Percentiles rank a stretch among this genome's conserved stretches.
Evolutionary conservation across 768 basidiomycete species (phyloP).

Genomic region (Suillus ampliporus): DNA sequence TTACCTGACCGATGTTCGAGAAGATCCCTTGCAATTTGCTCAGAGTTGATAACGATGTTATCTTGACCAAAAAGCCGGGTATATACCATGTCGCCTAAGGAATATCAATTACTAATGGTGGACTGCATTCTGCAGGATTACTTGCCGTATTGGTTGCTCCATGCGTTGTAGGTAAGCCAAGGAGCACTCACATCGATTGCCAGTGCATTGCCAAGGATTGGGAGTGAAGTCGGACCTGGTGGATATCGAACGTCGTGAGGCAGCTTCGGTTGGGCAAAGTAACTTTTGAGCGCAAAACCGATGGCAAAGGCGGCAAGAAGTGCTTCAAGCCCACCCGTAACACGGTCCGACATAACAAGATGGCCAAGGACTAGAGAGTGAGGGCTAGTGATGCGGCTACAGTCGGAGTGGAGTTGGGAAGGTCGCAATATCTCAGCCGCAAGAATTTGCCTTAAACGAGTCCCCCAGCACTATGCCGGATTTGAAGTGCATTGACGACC

Average conservation of each 20-base stretch:
- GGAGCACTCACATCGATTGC: slow-evolving; percentile 1
- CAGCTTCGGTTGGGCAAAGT: neutral
- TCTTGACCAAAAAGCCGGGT: slow-evolving; percentile 13
- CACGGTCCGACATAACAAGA: neutral
- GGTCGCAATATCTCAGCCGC: neutral
- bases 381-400: neutral
- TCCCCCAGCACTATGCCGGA: no score
- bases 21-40: slow-evolving; percentile 16
- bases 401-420: neutral
- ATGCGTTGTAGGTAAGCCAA: slow-evolving; percentile 11
- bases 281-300: neutral
- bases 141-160: neutral
- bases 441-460: neutral
- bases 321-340: neutral
- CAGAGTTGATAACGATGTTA: slow-evolving; percentile 20
- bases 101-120: neutral
- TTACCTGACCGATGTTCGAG: slow-evolving; percentile 18
- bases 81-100: slow-evolving; percentile 13
- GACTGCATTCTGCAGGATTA: neutral
- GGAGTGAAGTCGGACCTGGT: slow-evolving; percentile 1
- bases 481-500: no score
- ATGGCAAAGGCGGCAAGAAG: neutral
- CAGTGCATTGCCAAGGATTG: slow-evolving; percentile 5
- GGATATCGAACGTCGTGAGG: neutral
- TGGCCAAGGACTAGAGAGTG: neutral